Conservation (phyloP, 306 rosid species). For the Vigna angularis region DNA sequence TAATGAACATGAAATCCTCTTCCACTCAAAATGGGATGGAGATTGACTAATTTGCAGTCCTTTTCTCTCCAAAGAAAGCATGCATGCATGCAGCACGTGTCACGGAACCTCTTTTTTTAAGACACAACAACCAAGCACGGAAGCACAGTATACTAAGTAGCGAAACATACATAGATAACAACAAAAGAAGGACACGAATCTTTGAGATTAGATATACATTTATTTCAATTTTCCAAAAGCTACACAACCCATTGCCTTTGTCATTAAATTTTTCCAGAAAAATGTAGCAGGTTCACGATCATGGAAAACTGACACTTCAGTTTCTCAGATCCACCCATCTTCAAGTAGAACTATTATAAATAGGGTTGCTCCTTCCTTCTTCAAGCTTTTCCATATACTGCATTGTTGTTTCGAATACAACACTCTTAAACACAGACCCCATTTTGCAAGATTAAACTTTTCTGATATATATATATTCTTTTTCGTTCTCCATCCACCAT, state of each 20-base stretch:
- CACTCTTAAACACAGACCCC: slow-evolving; percentile 13
- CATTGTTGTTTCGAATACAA: background rate
- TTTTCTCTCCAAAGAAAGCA: slow-evolving; percentile 39
- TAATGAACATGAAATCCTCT: background rate
- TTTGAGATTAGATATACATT: slow-evolving; percentile 35
- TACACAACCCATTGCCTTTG: slow-evolving; percentile 45
- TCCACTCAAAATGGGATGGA: background rate
- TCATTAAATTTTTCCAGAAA: slow-evolving; percentile 53
- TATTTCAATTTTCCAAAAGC: slow-evolving; percentile 51
- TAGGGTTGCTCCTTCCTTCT: slow-evolving; percentile 42
- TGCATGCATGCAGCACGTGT: slow-evolving; percentile 45
- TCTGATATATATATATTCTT: background rate
- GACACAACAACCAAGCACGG: slow-evolving; percentile 43
- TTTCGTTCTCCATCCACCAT: background rate
- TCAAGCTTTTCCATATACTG: slow-evolving; percentile 21
- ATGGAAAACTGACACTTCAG: slow-evolving; percentile 55
- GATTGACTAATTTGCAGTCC: background rate
- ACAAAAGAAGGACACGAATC: background rate
- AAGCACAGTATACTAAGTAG: slow-evolving; percentile 9
- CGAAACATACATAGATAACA: background rate
- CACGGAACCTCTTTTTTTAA: slow-evolving; percentile 21
- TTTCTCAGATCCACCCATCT: slow-evolving; percentile 60
- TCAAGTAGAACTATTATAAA: slow-evolving; percentile 54
- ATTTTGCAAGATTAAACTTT: background rate
- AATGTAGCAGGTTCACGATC: slow-evolving; percentile 61